Base-by-base conservation (phyloP, 2,329 filamentous ascomycete species). In the Cercospora sp. region DNA sequence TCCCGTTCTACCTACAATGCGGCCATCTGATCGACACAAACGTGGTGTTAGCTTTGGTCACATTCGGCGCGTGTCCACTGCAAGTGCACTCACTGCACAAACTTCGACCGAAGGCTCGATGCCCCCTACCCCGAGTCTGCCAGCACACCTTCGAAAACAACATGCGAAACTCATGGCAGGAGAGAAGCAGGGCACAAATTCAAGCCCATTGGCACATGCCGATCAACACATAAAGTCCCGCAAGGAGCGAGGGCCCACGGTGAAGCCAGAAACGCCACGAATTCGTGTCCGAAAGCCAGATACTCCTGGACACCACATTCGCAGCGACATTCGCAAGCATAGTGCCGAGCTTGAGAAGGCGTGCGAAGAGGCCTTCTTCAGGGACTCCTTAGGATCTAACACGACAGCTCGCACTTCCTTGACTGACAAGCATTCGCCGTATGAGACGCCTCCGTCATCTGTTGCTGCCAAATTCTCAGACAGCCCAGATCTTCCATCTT, bases 291-390 rank as follows among this genome's bases (percentile, higher is more conserved):
- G 78, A 60, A 85, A 77, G 70, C 68, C 76, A 20, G 80, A 76
- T 77, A 83, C 77, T 55, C 83, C 82, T 1, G 84, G 81, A 64
- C 82, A 85, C 45, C 82, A 83, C 59, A 90, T 88, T 79, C 89
- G 88, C 73, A 92, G 93, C 67, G 94, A 97, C 77, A 87, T 95
- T 64, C 86, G 92, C 6, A 90, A 94, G 73, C 90, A 96, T 66
- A 97, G 93, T 73, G 88, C 87, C 74, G 93, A 93, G 74, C 89
- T 97, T 69, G 92, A 93, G 60, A 92, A 93, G 79, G 92, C 95
- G 67, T 96, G 94, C 75, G 94, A 98, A 75, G 92, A 95, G 75
- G 94, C 94, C 1, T 97, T 98, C 82, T 94, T 92, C 76, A 89
- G 90, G 73, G 85, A 82, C 64, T 90, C 84, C 0, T 79, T 85